Evolutionary conservation across 75 land plant species (phyloP).

Genomic region (Sequoia sempervirens): DNA sequence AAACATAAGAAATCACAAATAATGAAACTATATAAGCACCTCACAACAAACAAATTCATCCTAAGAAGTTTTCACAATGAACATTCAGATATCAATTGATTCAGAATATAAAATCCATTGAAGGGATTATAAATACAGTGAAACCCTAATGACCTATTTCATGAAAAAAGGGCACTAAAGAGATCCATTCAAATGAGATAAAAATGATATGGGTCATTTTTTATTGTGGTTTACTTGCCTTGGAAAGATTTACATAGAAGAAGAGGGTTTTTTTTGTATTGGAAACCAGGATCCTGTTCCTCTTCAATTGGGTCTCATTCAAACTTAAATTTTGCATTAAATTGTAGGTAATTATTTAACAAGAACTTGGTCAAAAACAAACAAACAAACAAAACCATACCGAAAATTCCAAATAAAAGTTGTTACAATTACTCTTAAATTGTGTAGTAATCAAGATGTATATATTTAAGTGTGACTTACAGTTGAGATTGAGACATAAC

Average conservation of each 20-base stretch:
- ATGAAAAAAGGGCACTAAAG: background rate
- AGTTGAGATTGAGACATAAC: too few species aligned
- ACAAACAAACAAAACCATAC: too few species aligned
- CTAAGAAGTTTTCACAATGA: background rate
- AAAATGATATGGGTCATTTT: background rate
- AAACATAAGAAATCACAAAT: background rate
- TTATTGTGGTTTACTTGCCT: constrained; percentile 26
- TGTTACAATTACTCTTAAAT: too few species aligned
- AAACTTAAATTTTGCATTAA: constrained; percentile 11
- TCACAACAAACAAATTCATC: background rate
- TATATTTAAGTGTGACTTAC: too few species aligned
- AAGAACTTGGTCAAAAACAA: too few species aligned
- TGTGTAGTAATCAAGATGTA: too few species aligned
- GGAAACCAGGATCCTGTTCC: constrained; percentile 87
- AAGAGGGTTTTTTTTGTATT: constrained; percentile 91
- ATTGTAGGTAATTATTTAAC: too few species aligned
- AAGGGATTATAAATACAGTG: background rate
- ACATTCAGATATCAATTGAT: background rate
- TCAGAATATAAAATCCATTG: background rate
- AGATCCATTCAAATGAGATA: background rate
- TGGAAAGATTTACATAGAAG: constrained; percentile 85
- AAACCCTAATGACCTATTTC: background rate
- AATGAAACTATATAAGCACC: background rate
- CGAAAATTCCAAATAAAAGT: too few species aligned
- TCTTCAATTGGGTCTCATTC: constrained; percentile 50